Percentiles rank a stretch among this genome's conserved stretches.
These are phyloP conservation scores for Ophiosphaerella herpotricha DNA, from an alignment of 2,329 filamentous ascomycete genomes.

Conservation along the genomic window DNA sequence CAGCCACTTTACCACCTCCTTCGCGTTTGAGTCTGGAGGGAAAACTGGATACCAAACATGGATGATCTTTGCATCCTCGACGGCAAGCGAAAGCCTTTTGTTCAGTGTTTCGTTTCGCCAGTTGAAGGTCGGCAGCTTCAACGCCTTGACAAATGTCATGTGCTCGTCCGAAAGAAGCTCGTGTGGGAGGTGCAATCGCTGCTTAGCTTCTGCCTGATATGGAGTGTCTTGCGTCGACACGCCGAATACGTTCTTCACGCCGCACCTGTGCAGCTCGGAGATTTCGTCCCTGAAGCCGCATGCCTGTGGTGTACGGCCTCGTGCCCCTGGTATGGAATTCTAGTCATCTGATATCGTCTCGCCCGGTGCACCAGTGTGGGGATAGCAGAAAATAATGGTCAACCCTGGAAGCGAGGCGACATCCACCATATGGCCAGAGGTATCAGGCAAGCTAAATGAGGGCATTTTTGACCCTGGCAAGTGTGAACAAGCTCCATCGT, in stretches of 20 bases:
- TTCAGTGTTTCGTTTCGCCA: constrained; percentile 45
- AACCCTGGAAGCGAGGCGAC: constrained; percentile 44
- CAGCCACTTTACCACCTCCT: constrained; percentile 45
- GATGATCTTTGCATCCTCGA: constrained; percentile 47
- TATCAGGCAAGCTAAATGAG: constrained; percentile 40
- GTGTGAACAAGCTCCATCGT: constrained; percentile 50
- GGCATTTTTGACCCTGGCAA: constrained; percentile 32
- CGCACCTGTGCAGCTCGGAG: constrained; percentile 17
- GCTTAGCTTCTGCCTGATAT: constrained; percentile 47
- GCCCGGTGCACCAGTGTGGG: constrained; percentile 46
- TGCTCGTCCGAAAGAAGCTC: constrained; percentile 50
- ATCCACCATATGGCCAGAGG: constrained; percentile 33
- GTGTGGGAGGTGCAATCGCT: constrained; percentile 47
- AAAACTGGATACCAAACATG: constrained; percentile 52
- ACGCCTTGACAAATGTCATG: constrained; percentile 37
- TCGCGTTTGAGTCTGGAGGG: constrained; percentile 48
- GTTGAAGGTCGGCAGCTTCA: constrained; percentile 48
- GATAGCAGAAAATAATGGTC: constrained; percentile 51
- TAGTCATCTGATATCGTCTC: constrained; percentile 49
- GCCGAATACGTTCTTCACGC: constrained; percentile 43
- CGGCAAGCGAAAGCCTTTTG: constrained; percentile 46
- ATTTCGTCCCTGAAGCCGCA: constrained; percentile 49
- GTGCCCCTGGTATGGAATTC: constrained; percentile 51
- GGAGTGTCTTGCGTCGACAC: constrained; percentile 47
- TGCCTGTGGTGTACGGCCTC: constrained; percentile 51